Base-by-base conservation (phyloP, 1,284 basidiomycete genomes). In the Melampsora americana region DNA sequence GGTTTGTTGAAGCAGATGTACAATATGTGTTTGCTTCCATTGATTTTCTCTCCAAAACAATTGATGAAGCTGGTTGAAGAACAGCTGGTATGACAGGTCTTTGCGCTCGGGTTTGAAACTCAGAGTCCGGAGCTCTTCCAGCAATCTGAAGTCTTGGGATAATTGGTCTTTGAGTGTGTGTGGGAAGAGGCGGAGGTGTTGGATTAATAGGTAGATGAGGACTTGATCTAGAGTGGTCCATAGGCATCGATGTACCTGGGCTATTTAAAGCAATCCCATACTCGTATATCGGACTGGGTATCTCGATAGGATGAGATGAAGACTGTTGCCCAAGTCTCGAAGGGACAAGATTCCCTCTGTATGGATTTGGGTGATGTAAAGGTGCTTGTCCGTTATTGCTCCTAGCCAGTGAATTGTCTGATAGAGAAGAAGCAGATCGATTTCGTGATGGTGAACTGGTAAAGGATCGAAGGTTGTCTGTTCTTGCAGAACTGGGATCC, bases 51-150 rank as follows among this genome's bases (percentile, higher is more conserved):
- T 56, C 6, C 14, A 56, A 23, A n/a, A 28, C 20, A 56, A 56
- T 56, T 28, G 53, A 18, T 23, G n/a, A 56, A 56, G 53, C 53
- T 56, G 53, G 53, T 28, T 56, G 53, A 23, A 56, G 53, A 56
- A 56, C 26, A 7, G 53, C n/a, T 56, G 53, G 53, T 56, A 56
- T 56, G 9, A 28, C n/a, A 56, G 26, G 20, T 56, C 53, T 28
- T 23, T 28, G 53, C 2, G 53, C 6, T 6, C 53, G 26, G 20
- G 53, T n/a, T 56, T 4, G 7, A 23, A 56, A 23, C 6, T 12
- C 53, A 14, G 20, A 56, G 53, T 28, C 26, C 5, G 11, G 20
- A n/a, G 53, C 11, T 23, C 1, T 6, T 23, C 20, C 53, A 56
- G 53, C 9, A 28, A 56, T 56, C 53, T 56, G 53, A 23, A 56